Evolutionary conservation across 2,329 filamentous ascomycete genomes (phyloP), one percentile per base, ranked within the genome.

Genomic region (Trichoderma sp.): DNA sequence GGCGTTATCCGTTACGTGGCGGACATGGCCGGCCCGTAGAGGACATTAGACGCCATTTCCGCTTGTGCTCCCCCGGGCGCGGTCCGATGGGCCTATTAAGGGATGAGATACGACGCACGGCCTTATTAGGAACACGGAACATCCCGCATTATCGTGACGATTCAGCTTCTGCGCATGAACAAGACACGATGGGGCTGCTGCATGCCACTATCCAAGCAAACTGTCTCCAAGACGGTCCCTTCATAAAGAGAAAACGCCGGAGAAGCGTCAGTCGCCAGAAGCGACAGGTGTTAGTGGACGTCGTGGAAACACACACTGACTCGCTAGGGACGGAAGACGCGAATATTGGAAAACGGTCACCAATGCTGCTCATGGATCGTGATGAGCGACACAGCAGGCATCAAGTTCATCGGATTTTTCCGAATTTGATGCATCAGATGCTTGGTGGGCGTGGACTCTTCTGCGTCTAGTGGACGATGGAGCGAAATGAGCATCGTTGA

Each of bases 231-330:
- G 41, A 39, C 19, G 26, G 34, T 39, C 34, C 12, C 19, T 63
- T 5, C 43, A 63, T 47, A 10, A 45, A 44, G 15, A 4, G 43
- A 47, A 54, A 55, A 24, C 12, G 12, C 28, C 7, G 24, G 5
- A 28, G 52, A 61, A 7, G 34, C 19, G 28, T 34, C 39, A 28
- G 34, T 9, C 7, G 60, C 41, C 34, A 14, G 19, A 43, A 26
- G 28, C 47, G 60, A 55, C 60, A 63, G n/a, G 45, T 55, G 41
- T 43, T 63, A 63, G 60, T 63, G 41, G 48, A 34, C 50, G 50
- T 26, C 48, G 9, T 47, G 21, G 60, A 63, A 54, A 47, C 48
- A 54, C 48, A 54, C 26, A 47, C 21, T 63, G 50, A 55, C 48
- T 55, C 60, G 60, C 50, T 63, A 63, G 60, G 60, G 41, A 47